These are phyloP conservation scores for Hypericum androsaemum DNA, from an alignment of 345 rosid species.

Conservation along the genomic window DNA sequence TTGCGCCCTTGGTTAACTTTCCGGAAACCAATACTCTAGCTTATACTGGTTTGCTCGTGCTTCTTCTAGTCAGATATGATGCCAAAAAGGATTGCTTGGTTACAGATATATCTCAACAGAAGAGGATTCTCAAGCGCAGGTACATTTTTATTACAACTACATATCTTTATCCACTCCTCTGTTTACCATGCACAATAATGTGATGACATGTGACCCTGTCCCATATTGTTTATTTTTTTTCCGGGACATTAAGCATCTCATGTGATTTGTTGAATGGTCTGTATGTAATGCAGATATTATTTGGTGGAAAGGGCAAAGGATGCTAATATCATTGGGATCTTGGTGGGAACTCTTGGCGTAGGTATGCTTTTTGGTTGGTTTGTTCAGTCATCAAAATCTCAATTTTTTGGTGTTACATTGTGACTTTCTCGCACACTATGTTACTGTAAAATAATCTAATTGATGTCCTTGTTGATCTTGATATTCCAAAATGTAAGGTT, in stretches of 20 bases:
- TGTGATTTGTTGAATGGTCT: neutral
- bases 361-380: constrained; percentile 37
- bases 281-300: constrained; percentile 62
- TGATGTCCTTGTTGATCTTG: too few species aligned
- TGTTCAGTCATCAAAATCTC: neutral
- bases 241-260: constrained; percentile 2
- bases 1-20: constrained; percentile 1
- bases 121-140: constrained; percentile 81
- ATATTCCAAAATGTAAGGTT: neutral
- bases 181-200: neutral
- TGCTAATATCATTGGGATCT: constrained; percentile 80
- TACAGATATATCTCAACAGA: constrained; percentile 65
- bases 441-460: too few species aligned
- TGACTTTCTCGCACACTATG: too few species aligned
- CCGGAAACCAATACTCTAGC: neutral
- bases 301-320: constrained; percentile 96
- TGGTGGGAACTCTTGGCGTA: constrained; percentile 96
- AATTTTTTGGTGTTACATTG: too few species aligned
- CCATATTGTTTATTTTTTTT: neutral
- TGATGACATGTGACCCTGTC: neutral
- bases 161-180: neutral
- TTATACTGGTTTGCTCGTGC: constrained; percentile 15
- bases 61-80: constrained; percentile 81
- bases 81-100: constrained; percentile 47
- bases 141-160: constrained; percentile 17